Evolutionary conservation across 2,329 filamentous ascomycete species (phyloP), one percentile per base, ranked within the genome.

Genomic region (Bipolaris oryzae): DNA sequence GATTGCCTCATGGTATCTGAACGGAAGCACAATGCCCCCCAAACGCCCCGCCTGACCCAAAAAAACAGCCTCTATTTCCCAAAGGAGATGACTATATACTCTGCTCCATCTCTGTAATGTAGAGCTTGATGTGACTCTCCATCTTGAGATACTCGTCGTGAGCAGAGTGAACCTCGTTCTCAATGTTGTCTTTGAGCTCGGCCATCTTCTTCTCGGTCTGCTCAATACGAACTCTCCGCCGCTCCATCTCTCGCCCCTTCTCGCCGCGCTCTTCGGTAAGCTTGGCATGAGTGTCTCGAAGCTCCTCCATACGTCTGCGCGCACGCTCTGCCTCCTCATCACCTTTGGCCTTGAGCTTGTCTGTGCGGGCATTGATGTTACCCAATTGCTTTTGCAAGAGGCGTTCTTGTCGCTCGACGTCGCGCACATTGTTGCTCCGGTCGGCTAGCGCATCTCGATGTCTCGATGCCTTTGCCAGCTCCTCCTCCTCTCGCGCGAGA

Each of bases 191-290:
- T 74, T 97, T 98, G 66, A 99, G 84, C 77, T 99, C 95, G 45
- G 90, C 87, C 94, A 98, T 99, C 93, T 98, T 98, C 81, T 98
- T 98, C 84, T 98, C 94, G 7, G 92, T 96, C 80, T 97, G 92
- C 78, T 99, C 95, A 62, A 99, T 98, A 58, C 93, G 84, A n/a
- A 97, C 91, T 66, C 91, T 87, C 68, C 93, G 84, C 72, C 90
- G 87, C 81, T 99, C 95, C 80, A 98, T 96, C 72, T 98, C 94
- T 55, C 91, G 89, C 33, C 89, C 89, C 78, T 96, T 96, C 52
- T 95, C 91, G 1, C 85, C 85, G 61, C 93, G 84, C 81, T 99
- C 94, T 71, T 94, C 90, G 0, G 89, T 90, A 58, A 98, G 80
- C 72, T 87, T 87, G 70, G 87, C 87, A 76, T 99, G 94, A 44